These are phyloP conservation scores for Ricinus communis DNA, from an alignment of 345 rosid genomes.

Conservation along the genomic window DNA sequence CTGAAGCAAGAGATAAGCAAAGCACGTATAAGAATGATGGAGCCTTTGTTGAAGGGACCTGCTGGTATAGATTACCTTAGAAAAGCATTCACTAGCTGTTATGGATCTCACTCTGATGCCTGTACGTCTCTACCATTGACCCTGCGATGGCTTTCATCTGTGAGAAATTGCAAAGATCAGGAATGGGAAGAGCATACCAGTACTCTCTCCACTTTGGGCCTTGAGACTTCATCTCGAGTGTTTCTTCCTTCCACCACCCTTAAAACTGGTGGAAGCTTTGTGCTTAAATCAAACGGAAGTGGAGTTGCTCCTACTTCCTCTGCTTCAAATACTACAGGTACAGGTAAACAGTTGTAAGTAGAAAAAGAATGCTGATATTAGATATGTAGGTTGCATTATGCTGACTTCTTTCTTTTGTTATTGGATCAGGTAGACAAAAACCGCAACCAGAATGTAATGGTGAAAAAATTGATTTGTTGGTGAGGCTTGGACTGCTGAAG, in stretches of 20 bases:
- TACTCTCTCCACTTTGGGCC: slow-evolving; percentile 44
- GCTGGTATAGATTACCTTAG: slow-evolving; percentile 71
- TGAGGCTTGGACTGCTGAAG: slow-evolving; percentile 80
- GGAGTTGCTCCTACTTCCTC: slow-evolving; percentile 20
- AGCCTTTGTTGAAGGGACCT: slow-evolving; percentile 77
- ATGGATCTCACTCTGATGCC: slow-evolving; percentile 60
- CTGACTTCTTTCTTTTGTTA: slow-evolving; percentile 13
- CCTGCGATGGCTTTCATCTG: slow-evolving; percentile 60
- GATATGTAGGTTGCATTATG: not conserved
- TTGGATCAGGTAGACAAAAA: slow-evolving; percentile 42
- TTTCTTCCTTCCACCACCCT: slow-evolving; percentile 52
- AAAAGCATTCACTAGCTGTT: slow-evolving; percentile 55
- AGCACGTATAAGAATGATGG: slow-evolving; percentile 72
- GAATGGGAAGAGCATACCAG: slow-evolving; percentile 79
- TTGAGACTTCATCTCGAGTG: slow-evolving; percentile 45
- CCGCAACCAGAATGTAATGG: slow-evolving; percentile 48
- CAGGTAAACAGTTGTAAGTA: not conserved
- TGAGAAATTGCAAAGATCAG: slow-evolving; percentile 43
- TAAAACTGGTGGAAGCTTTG: slow-evolving; percentile 74
- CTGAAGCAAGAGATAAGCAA: slow-evolving; percentile 70
- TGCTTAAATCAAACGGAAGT: slow-evolving; percentile 29
- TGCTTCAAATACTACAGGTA: slow-evolving; percentile 42
- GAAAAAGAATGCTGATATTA: not conserved
- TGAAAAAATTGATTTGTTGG: slow-evolving; percentile 61
- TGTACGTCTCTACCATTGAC: slow-evolving; percentile 52